These are phyloP conservation scores for Plasmodium berghei DNA, from an alignment of 169 alveolate species.

Conservation along the genomic window DNA sequence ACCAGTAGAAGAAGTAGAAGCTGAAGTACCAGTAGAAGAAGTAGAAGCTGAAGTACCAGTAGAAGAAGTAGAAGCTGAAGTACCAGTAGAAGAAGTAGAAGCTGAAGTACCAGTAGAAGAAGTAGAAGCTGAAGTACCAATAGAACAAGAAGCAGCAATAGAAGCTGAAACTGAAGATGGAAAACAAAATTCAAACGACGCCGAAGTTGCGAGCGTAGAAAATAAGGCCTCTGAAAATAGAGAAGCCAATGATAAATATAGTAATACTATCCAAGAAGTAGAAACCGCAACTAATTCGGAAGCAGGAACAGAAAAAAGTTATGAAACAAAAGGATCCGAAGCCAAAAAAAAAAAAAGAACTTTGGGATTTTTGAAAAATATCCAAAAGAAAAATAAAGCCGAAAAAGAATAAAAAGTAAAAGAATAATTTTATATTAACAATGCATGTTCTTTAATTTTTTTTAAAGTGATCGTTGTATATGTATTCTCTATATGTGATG, in stretches of 20 bases:
- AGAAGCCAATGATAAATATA: too few species aligned
- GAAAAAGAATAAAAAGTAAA: too few species aligned
- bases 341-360: not conserved
- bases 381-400: not conserved
- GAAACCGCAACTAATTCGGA: not conserved
- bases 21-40: not conserved
- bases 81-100: not conserved
- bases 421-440: too few species aligned
- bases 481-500: too few species aligned
- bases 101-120: not conserved
- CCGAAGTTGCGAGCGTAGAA: not conserved
- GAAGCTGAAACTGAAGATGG: not conserved
- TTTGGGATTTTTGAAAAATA: not conserved
- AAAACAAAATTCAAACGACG: not conserved
- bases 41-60: not conserved
- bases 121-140: not conserved
- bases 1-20: not conserved
- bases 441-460: too few species aligned
- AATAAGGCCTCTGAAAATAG: too few species aligned
- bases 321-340: not conserved
- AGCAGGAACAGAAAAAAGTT: not conserved
- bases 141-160: not conserved
- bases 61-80: not conserved
- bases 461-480: too few species aligned
- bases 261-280: not conserved